These are phyloP conservation scores for Lentinula boryana DNA, from an alignment of 768 basidiomycete genomes.

Conservation along the genomic window DNA sequence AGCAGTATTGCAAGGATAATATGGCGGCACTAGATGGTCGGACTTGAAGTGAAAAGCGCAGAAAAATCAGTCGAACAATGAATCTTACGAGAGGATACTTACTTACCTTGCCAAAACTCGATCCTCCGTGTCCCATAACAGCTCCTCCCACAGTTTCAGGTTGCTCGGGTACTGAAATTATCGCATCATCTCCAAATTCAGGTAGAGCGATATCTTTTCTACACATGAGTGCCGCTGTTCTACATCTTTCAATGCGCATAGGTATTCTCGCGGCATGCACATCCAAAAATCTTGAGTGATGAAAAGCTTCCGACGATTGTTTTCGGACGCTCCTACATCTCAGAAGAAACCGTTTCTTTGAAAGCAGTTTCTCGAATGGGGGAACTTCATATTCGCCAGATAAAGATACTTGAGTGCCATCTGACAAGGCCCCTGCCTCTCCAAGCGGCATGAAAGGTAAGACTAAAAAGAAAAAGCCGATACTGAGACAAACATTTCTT, in stretches of 20 bases:
- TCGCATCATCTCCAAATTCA: slow-evolving; percentile 11
- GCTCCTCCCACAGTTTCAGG: slow-evolving; percentile 11
- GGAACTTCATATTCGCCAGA: slow-evolving; percentile 23
- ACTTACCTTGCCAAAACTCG: slow-evolving; percentile 36
- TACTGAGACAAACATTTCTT: slow-evolving; percentile 5
- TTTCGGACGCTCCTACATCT: slow-evolving; percentile 31
- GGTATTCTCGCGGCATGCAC: slow-evolving; percentile 22
- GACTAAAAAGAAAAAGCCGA: slow-evolving; percentile 31
- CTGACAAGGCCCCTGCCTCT: slow-evolving; percentile 18
- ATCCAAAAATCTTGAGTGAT: slow-evolving; percentile 44
- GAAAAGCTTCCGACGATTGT: slow-evolving; percentile 26
- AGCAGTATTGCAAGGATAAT: background rate
- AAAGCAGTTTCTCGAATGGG: slow-evolving; percentile 32
- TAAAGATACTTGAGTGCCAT: slow-evolving; percentile 12
- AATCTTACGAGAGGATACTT: background rate
- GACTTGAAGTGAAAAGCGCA: background rate
- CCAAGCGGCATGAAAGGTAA: slow-evolving; percentile 45
- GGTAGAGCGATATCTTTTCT: slow-evolving; percentile 7
- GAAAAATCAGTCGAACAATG: background rate
- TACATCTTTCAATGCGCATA: slow-evolving; percentile 20
- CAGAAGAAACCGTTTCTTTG: slow-evolving; percentile 39
- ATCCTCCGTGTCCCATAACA: slow-evolving; percentile 26
- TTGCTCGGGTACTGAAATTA: slow-evolving; percentile 6
- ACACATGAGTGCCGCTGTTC: slow-evolving; percentile 17
- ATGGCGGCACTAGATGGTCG: slow-evolving; percentile 13